These are phyloP conservation scores for Aspergillus awamori DNA, from an alignment of 2,329 filamentous ascomycete genomes.

Conservation along the genomic window DNA sequence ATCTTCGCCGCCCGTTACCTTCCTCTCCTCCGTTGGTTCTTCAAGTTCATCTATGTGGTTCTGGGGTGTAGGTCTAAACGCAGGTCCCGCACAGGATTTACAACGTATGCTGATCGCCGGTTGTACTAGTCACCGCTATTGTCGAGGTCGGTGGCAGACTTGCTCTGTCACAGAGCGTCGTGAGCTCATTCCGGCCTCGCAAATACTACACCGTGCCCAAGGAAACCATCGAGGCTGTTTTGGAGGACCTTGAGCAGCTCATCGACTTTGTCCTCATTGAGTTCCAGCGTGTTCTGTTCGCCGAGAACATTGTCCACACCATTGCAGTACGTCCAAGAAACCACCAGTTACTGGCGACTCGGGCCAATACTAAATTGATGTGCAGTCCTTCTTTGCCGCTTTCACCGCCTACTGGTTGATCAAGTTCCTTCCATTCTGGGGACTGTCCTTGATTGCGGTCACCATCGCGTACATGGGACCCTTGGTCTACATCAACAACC, in stretches of 20 bases:
- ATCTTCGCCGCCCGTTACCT: constrained; percentile 67
- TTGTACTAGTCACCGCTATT: constrained; percentile 54
- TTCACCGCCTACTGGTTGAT: constrained; percentile 66
- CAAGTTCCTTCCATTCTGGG: constrained; percentile 68
- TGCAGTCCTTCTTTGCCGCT: constrained; percentile 61
- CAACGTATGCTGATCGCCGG: constrained; percentile 26
- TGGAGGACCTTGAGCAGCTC: constrained; percentile 66
- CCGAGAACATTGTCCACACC: constrained; percentile 65
- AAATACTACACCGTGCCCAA: constrained; percentile 69
- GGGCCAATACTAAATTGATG: neutral
- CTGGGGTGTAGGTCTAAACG: constrained; percentile 55
- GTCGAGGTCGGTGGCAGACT: constrained; percentile 61
- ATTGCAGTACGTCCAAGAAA: constrained; percentile 56
- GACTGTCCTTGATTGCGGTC: constrained; percentile 60
- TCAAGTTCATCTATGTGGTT: constrained; percentile 62
- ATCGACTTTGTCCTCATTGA: constrained; percentile 71
- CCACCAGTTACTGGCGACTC: neutral
- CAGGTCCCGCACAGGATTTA: neutral
- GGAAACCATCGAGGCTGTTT: constrained; percentile 62
- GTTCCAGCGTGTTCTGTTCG: constrained; percentile 67
- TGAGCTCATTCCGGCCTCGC: constrained; percentile 63
- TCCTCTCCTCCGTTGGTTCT: constrained; percentile 62
- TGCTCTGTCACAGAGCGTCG: constrained; percentile 60
- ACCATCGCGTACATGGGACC: constrained; percentile 61
- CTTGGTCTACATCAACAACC: constrained; percentile 67